Base-by-base conservation (phyloP, 2,329 filamentous ascomycete genomes). In the Bipolaris sorokiniana region DNA sequence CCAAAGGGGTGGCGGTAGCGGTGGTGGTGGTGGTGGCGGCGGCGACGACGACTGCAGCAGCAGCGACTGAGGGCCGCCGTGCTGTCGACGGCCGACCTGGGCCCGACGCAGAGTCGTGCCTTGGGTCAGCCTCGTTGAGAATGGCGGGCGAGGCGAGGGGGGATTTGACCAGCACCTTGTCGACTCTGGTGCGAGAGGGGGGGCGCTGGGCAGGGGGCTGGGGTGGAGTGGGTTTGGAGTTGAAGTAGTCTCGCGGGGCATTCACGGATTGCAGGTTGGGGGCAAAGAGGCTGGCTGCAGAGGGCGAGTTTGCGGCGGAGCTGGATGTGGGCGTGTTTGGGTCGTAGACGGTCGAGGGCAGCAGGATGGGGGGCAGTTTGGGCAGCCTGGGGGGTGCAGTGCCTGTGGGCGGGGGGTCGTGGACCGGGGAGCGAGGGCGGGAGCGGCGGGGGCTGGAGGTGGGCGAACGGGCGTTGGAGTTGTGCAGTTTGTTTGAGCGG, bases 161-260 rank as follows among this genome's bases (percentile, higher is more conserved):
- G 36, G 73, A 72, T 53, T 70, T 66, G 20, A 62, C 74, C 41
- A 72, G 59, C n/a, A 69, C 59, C 49, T 62, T 56, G 44, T 75
- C 72, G 20, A 64, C 61, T 59, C 66, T 68, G 57, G 34, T 69
- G 56, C 73, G 70, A 49, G 73, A 74, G 7, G 72, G 63, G 23
- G 72, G 67, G 7, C 67, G 67, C 50, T 71, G 68, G 51, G 16
- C 15, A 7, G 45, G 47, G 13, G 62, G 52, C 10, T 59, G 47
- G 5, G 63, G 59, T 13, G 64, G 52, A 0, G 64, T 61, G 7
- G 70, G 67, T 51, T 73, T 71, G 33, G 68, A 64, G 53, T 65
- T 74, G 68, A 79, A 79, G 65, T 79, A 79, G 62, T 79, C 77
- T 34, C 71, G 61, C 23, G 71, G 66, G 50, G 65, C 61, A 48